phyloP scores from a whole-genome alignment of 805 yeast genomes.

The Torulaspora franciscae region DNA sequence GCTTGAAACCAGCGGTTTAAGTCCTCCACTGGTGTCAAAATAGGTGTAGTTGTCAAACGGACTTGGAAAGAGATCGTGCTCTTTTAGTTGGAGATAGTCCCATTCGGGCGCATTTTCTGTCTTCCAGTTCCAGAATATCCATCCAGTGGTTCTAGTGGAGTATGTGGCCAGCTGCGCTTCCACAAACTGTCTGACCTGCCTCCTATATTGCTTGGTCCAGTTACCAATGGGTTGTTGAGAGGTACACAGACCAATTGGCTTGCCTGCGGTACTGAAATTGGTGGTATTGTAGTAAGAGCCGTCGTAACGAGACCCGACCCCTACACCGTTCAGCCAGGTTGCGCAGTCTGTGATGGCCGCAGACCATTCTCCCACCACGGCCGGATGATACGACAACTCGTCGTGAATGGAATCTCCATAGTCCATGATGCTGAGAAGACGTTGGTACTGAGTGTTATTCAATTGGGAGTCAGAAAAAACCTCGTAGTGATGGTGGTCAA shows the following conservation, averaged over 20 bases:
- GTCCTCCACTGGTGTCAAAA: slow-evolving; percentile 27
- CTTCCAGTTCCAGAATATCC: slow-evolving; percentile 69
- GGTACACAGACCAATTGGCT: slow-evolving; percentile 42
- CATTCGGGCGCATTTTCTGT: slow-evolving; percentile 64
- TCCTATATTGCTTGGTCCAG: slow-evolving; percentile 43
- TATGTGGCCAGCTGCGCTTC: slow-evolving; percentile 59
- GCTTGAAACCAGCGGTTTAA: slow-evolving; percentile 12
- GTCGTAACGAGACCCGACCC: slow-evolving; percentile 60
- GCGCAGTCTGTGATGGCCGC: slow-evolving; percentile 71
- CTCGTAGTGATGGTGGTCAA: slow-evolving; percentile 91
- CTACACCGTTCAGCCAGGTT: slow-evolving; percentile 64
- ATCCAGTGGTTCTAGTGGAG: slow-evolving; percentile 46
- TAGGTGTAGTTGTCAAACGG: slow-evolving; percentile 56
- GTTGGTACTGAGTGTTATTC: slow-evolving; percentile 35
- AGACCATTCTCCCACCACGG: slow-evolving; percentile 66
- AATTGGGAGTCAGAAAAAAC: slow-evolving; percentile 69
- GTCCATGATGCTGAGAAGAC: slow-evolving; percentile 32
- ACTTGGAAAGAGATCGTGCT: slow-evolving; percentile 52
- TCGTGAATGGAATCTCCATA: slow-evolving; percentile 32
- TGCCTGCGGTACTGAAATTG: slow-evolving; percentile 10
- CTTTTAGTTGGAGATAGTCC: slow-evolving; percentile 53
- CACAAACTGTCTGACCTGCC: slow-evolving; percentile 47
- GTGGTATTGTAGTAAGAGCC: slow-evolving; percentile 39
- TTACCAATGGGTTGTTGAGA: slow-evolving; percentile 34
- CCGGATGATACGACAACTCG: slow-evolving; percentile 41